Evolutionary conservation across 768 basidiomycete genomes (phyloP).

Genomic region (Leccinum variicolor): DNA sequence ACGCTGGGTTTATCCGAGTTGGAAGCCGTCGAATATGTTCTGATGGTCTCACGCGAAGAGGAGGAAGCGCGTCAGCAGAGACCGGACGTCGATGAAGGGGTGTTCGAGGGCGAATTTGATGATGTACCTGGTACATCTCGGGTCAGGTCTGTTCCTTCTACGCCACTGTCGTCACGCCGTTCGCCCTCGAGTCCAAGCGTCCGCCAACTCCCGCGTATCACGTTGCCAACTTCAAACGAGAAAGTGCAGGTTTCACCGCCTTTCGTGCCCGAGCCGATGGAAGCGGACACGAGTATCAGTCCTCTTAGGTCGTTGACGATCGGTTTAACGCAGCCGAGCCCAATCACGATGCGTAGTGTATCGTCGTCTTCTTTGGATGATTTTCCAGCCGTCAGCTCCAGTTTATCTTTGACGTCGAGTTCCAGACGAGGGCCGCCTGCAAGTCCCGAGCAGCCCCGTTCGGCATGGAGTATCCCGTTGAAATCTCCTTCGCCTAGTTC

Average conservation of each 20-base stretch:
- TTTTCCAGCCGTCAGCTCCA: slow-evolving; percentile 35
- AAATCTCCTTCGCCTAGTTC: slow-evolving; percentile 18
- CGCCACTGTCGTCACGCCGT: slow-evolving; percentile 6
- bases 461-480: slow-evolving; percentile 42
- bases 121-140: slow-evolving; percentile 8
- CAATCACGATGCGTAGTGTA: slow-evolving; percentile 8
- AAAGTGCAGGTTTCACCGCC: slow-evolving; percentile 58
- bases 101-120: slow-evolving; percentile 51
- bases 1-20: slow-evolving; percentile 68
- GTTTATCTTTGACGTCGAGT: slow-evolving; percentile 23
- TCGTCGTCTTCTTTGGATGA: slow-evolving; percentile 26
- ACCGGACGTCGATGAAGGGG: slow-evolving; percentile 44
- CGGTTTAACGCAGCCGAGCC: slow-evolving; percentile 4
- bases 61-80: slow-evolving; percentile 29
- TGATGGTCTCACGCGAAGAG: slow-evolving; percentile 86
- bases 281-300: slow-evolving; percentile 43
- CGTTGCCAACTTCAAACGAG: slow-evolving; percentile 35
- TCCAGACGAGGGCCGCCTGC: slow-evolving; percentile 15
- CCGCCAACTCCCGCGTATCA: slow-evolving; percentile 29
- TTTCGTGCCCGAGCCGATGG: slow-evolving; percentile 49
- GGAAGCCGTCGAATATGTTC: slow-evolving; percentile 74
- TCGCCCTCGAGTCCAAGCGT: slow-evolving; percentile 20
- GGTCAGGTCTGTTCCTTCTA: slow-evolving; percentile 5
- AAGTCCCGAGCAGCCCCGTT: slow-evolving; percentile 17
- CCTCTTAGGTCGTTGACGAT: slow-evolving; percentile 18